Percentiles rank a stretch among this genome's conserved stretches.
phyloP scores from a whole-genome alignment of 768 basidiomycete species.

The Boletus huronensis region DNA sequence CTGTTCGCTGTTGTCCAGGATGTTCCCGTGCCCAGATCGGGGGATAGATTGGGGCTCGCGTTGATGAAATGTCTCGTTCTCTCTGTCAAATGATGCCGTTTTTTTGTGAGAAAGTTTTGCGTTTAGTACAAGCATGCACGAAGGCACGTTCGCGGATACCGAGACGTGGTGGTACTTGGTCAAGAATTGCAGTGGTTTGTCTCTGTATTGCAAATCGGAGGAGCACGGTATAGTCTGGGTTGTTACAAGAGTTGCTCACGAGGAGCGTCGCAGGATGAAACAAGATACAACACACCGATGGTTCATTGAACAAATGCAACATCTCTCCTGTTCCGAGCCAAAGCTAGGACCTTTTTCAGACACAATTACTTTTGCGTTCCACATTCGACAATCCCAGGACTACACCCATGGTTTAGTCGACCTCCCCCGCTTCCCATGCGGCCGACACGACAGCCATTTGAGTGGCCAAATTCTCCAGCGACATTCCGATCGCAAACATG shows the following conservation, averaged over 20 bases:
- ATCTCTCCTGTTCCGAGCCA: neutral
- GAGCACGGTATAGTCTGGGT: neutral
- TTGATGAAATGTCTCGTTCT: neutral
- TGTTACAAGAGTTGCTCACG: neutral
- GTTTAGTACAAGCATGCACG: too few species aligned
- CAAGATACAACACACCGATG: neutral
- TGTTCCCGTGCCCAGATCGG: too few species aligned
- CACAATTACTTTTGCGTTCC: neutral
- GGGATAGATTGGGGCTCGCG: neutral
- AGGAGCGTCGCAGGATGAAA: neutral
- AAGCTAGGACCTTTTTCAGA: neutral
- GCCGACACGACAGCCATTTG: slow-evolving; percentile 11
- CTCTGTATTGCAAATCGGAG: neutral
- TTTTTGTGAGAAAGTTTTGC: neutral
- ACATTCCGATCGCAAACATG: neutral
- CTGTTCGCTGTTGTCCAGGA: neutral
- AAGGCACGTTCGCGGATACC: too few species aligned
- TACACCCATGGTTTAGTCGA: neutral
- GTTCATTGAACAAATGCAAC: neutral
- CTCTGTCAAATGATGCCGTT: neutral
- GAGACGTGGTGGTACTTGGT: neutral
- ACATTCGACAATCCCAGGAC: neutral
- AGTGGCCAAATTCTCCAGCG: neutral
- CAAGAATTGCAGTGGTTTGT: neutral
- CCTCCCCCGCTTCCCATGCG: neutral